Conservation (phyloP, 2,329 filamentous ascomycete species). For the Allantophomopsis cytisporea region DNA sequence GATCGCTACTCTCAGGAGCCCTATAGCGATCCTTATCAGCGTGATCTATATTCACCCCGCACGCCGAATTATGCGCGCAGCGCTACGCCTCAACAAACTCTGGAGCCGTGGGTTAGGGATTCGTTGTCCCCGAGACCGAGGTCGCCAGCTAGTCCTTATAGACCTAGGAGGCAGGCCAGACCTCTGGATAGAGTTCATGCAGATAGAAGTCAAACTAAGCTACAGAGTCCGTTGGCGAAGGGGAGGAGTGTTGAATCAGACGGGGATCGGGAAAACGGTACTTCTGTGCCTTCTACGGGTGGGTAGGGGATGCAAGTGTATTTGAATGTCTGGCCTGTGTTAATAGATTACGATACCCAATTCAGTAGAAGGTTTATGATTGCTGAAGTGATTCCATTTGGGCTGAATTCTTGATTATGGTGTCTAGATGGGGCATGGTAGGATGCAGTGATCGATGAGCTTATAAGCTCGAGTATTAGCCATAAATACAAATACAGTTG, state of each 20-base stretch:
- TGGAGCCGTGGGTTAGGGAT: conserved; percentile 10
- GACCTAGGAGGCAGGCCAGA: not conserved
- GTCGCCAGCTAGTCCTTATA: not conserved
- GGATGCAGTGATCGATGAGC: too few species aligned
- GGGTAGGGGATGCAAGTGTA: too few species aligned
- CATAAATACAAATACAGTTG: too few species aligned
- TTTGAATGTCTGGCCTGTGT: too few species aligned
- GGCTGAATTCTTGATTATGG: too few species aligned
- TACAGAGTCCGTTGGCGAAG: conserved; percentile 14
- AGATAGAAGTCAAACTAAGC: conserved; percentile 3
- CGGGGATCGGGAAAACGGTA: not conserved
- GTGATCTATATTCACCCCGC: conserved; percentile 2
- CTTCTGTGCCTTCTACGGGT: too few species aligned
- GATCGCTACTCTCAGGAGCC: conserved; percentile 1
- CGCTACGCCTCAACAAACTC: conserved; percentile 7
- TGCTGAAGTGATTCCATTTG: too few species aligned
- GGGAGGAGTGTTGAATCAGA: conserved; percentile 14
- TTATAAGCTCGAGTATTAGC: too few species aligned
- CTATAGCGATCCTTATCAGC: conserved; percentile 6
- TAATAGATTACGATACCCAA: too few species aligned
- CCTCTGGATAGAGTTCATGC: conserved; percentile 12
- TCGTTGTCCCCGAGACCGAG: not conserved
- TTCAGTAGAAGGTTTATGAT: too few species aligned
- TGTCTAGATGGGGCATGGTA: too few species aligned
- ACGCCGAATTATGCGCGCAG: conserved; percentile 4